These are phyloP conservation scores for Pythium volutum DNA, from an alignment of 352 stramenopile species.

Conservation along the genomic window DNA sequence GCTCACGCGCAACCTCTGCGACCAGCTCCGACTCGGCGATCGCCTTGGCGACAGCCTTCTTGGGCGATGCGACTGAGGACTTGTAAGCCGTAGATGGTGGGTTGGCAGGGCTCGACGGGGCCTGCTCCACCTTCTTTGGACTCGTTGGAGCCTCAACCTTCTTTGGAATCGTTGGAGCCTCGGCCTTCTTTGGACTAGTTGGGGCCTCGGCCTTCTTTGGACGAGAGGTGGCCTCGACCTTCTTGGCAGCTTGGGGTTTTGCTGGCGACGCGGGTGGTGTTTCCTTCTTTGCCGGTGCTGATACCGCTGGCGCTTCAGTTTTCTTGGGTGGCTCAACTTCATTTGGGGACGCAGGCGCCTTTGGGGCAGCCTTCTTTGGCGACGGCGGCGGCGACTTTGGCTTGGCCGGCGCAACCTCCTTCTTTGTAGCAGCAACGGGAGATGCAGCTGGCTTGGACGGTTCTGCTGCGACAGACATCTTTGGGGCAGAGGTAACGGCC, in stretches of 20 bases:
- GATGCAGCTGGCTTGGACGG: background rate
- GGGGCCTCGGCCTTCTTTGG: slow-evolving; percentile 11
- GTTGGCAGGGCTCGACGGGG: background rate
- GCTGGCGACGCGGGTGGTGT: slow-evolving; percentile 7
- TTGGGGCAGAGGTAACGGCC: background rate
- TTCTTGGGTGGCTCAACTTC: slow-evolving; percentile 23
- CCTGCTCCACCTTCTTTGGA: slow-evolving; percentile 19
- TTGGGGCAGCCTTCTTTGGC: slow-evolving; percentile 18
- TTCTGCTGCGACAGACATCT: background rate
- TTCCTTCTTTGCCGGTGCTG: slow-evolving; percentile 14
- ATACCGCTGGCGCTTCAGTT: slow-evolving; percentile 10
- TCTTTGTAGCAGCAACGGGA: slow-evolving; percentile 7
- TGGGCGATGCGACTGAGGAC: background rate
- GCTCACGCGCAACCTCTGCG: slow-evolving; percentile 22
- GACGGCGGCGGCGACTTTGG: slow-evolving; percentile 7
- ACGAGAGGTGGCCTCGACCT: slow-evolving; percentile 2
- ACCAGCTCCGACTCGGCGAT: slow-evolving; percentile 19
- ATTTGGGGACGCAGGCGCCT: slow-evolving; percentile 19
- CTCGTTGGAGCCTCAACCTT: slow-evolving; percentile 11
- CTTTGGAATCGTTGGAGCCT: slow-evolving; percentile 19
- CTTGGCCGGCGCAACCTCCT: slow-evolving; percentile 3
- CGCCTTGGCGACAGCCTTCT: slow-evolving; percentile 4
- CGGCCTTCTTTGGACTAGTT: slow-evolving; percentile 22
- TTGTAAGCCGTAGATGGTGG: too few species aligned
- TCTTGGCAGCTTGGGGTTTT: slow-evolving; percentile 5